Conservation (phyloP, 2,329 filamentous ascomycete species). For the Blastomyces parvus region DNA sequence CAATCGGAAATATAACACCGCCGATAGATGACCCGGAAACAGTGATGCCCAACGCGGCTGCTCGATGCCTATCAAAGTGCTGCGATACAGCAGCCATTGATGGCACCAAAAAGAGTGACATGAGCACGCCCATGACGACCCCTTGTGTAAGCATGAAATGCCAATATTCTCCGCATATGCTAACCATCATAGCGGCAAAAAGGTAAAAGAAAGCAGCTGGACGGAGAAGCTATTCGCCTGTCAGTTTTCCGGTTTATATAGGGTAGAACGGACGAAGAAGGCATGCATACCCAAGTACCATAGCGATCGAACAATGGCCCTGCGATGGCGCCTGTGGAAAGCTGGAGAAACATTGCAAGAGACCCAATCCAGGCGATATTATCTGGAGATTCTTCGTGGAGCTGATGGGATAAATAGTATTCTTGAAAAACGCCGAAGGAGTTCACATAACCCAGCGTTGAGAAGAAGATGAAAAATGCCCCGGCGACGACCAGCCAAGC, state of each 20-base stretch:
- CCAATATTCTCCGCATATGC: conserved; percentile 40
- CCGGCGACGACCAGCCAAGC: conserved; percentile 25
- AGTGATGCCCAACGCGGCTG: conserved; percentile 39
- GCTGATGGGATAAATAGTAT: conserved; percentile 35
- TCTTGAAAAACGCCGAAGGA: conserved; percentile 40
- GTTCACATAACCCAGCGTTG: conserved; percentile 36
- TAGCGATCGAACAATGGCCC: conserved; percentile 38
- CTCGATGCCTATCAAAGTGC: conserved; percentile 42
- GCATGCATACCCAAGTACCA: conserved; percentile 30
- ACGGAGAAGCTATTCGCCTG: conserved; percentile 9
- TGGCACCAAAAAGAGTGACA: conserved; percentile 38
- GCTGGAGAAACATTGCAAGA: conserved; percentile 28
- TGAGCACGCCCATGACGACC: conserved; percentile 30
- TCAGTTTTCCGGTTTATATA: neutral
- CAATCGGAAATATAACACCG: conserved; percentile 45
- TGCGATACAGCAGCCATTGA: conserved; percentile 39
- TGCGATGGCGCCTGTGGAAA: conserved; percentile 27
- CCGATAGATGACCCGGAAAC: conserved; percentile 43
- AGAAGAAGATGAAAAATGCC: conserved; percentile 28
- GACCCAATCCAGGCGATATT: conserved; percentile 40
- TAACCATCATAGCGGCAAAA: conserved; percentile 30
- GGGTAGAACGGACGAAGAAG: neutral
- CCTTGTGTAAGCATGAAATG: conserved; percentile 42
- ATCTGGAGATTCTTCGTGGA: conserved; percentile 24
- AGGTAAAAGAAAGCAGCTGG: conserved; percentile 12